Base-by-base conservation (phyloP, 805 yeast species). In the Yarrowia sp. region DNA sequence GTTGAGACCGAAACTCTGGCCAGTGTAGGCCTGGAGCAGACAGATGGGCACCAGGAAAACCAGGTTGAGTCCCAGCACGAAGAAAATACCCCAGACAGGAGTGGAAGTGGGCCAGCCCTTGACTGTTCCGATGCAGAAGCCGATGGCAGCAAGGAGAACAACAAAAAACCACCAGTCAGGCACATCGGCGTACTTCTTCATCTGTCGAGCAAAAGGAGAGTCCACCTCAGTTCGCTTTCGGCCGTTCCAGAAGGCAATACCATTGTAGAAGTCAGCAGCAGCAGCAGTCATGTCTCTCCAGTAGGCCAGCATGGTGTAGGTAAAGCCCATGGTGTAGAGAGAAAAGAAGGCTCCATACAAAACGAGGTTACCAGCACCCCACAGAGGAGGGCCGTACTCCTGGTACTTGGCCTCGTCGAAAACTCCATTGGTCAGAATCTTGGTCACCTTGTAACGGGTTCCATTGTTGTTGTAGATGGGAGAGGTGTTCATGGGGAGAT, bases 1-100 rank as follows among this genome's bases (percentile, higher is more conserved):
- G 70, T 84, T 84, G 67, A 87, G 76, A 15, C 86, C 86, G 67
- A 86, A 79, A 1, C 79, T 69, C 57, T 75, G 80, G 50, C 86
- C 86, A 0, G 90, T 84, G 39, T 82, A 81, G 8, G 90, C 84
- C 18, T 82, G 82, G 60, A 87, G 78, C 5, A 87, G 76, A 4
- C 85, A 82, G 22, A 86, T 76, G 6, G 91, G 92, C 55, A 86
- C 74, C 65, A 87, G 74, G 72, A 86, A 85, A 17, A 84, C 72
- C 38, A 83, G 72, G 64, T 83, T 83, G 68, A 86, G 79, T 6
- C 78, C 75, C 13, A 86, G 76, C 0, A 86, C 84, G 67, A 86
- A 80, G 68, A 87, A 81, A 32, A 86, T 75, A 1, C 86, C 86
- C 85, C 86, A 86, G 17, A 84, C 79, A 11, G 75, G 75, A 2